Evolutionary conservation across 148 eudicot species (phyloP), one percentile per base, ranked within the genome.

Genomic region (Rhododendron kiyosumense): DNA sequence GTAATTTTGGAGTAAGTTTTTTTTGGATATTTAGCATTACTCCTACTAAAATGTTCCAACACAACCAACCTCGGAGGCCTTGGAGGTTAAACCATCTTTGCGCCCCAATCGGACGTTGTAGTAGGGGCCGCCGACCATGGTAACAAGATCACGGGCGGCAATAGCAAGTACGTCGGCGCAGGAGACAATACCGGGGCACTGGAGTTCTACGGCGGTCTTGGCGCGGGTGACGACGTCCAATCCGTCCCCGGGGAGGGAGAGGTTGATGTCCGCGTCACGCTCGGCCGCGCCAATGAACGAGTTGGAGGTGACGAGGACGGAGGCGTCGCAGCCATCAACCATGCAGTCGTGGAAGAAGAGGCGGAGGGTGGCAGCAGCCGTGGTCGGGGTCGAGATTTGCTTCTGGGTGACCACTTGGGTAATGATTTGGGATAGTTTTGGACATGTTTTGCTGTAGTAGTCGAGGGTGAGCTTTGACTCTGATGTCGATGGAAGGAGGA

Each of bases 151-250:
- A 1, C 98, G 86, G 4, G 95, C 86, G 0, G 94, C 89, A 1
- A 89, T 85, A 0, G 95, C 92, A 2, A 95, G 91, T 41, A 95
- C 92, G 75, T 95, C 98, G 0, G 94, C 57, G 85, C 96, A 95
- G 1, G 98, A 95, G 32, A 94, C 96, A 2, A 92, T 73, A 0
- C 93, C 94, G 6, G 98, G 95, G 79, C 98, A 95, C 8, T 89
- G 83, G 34, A 95, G 88, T 85, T 95, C 96, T 1, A 93, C 80
- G 17, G 91, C 91, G 5, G 93, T 93, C 81, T 95, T 95, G 69
- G 91, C 91, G 30, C 94, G 92, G n/a, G 91, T 93, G 17, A 95
- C 87, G 2, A 95, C 77, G 79, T 95, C 96, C 43, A 92, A 92
- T 2, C 92, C 95, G 73, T 95, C 95, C 0, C 96, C 98, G 0